A percentile compares a stretch with the other conserved stretches of the same genome.
Conservation (phyloP, 345 rosid genomes). For the Aquilaria yunnanensis region DNA sequence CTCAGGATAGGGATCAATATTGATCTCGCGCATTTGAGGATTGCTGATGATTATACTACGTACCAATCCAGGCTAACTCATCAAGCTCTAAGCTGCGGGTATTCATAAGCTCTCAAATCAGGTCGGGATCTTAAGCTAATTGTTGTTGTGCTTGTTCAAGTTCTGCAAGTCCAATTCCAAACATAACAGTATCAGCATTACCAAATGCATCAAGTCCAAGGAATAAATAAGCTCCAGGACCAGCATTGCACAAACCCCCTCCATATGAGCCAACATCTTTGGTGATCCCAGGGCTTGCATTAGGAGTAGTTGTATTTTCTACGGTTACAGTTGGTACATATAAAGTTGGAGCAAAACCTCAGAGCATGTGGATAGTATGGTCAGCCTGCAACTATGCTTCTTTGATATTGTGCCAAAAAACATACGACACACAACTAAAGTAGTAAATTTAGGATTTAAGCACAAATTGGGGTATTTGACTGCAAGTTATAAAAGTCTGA, state of each 20-base stretch:
- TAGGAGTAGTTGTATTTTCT: conserved; percentile 34
- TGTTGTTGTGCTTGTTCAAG: conserved; percentile 70
- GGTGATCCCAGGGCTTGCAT: conserved; percentile 38
- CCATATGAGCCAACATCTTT: conserved; percentile 50
- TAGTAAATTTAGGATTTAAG: no score
- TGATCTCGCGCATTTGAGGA: conserved; percentile 88
- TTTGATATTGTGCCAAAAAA: no score
- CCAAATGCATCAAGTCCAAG: conserved; percentile 62
- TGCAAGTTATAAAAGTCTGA: no score
- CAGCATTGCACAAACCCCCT: conserved; percentile 38
- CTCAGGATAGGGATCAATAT: conserved; percentile 78
- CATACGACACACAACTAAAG: no score
- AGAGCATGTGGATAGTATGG: conserved; percentile 87
- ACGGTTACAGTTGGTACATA: conserved; percentile 42
- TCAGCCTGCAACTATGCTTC: conserved; percentile 53
- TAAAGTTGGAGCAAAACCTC: conserved; percentile 58
- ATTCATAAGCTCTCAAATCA: conserved; percentile 82
- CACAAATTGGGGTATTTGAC: no score
- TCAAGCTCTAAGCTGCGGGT: conserved; percentile 68
- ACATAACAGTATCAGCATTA: conserved; percentile 31
- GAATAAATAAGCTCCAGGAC: conserved; percentile 56
- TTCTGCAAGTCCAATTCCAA: conserved; percentile 66
- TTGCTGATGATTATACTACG: conserved; percentile 74
- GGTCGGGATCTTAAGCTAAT: conserved; percentile 62
- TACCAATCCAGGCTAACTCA: conserved; percentile 86